Percentiles rank a stretch among this genome's conserved stretches.
Evolutionary conservation across 2,329 filamentous ascomycete genomes (phyloP).

Genomic region (Fusarium sp.): DNA sequence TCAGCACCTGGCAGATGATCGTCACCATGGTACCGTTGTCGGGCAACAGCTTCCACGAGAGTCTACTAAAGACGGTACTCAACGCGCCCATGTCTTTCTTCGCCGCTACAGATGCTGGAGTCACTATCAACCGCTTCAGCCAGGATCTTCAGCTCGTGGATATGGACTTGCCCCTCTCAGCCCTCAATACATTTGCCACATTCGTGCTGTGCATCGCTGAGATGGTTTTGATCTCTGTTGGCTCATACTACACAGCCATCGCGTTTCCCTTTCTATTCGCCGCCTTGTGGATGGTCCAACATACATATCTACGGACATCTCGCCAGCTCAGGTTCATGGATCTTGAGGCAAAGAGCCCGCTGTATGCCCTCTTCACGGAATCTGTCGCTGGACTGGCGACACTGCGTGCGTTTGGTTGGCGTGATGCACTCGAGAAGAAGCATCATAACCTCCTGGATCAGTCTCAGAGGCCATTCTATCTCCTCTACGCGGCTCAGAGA

Average conservation of each 20-base stretch:
- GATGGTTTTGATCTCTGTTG: slow-evolving; percentile 34
- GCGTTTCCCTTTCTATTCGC: slow-evolving; percentile 28
- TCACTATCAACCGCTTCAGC: slow-evolving; percentile 54
- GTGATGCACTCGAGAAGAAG: slow-evolving; percentile 49
- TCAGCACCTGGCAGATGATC: slow-evolving; percentile 43
- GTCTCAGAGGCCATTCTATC: slow-evolving; percentile 61
- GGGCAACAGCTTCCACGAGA: slow-evolving; percentile 38
- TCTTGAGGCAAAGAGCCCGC: slow-evolving; percentile 61
- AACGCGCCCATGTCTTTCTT: slow-evolving; percentile 52
- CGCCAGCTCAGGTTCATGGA: slow-evolving; percentile 65
- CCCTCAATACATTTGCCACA: slow-evolving; percentile 40
- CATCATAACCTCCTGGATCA: slow-evolving; percentile 53
- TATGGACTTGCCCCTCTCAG: slow-evolving; percentile 48
- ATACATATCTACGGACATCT: slow-evolving; percentile 59
- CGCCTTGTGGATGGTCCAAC: slow-evolving; percentile 29
- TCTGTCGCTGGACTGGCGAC: slow-evolving; percentile 59
- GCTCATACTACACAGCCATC: slow-evolving; percentile 34
- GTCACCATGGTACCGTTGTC: slow-evolving; percentile 44
- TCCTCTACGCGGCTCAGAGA: slow-evolving; percentile 49
- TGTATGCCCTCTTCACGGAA: slow-evolving; percentile 64
- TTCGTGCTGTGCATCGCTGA: slow-evolving; percentile 39
- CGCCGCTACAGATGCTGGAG: slow-evolving; percentile 49
- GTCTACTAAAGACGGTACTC: slow-evolving; percentile 39
- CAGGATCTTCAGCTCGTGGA: slow-evolving; percentile 56
- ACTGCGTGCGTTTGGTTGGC: slow-evolving; percentile 63